Evolutionary conservation across 75 land plant genomes (phyloP), one percentile per base, ranked within the genome.

Genomic region (Pinus tabuliformis): DNA sequence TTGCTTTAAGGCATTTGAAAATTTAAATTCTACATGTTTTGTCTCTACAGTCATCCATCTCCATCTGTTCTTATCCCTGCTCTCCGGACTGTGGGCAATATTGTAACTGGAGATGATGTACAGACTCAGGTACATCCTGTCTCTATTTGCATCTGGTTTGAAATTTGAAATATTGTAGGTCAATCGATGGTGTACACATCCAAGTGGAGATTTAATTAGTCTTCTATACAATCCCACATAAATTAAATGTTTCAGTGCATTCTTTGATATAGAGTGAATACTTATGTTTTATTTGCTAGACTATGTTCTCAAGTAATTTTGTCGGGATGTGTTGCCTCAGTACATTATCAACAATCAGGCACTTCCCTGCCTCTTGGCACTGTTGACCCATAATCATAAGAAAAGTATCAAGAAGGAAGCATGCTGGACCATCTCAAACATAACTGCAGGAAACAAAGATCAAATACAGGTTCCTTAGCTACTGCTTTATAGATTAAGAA

Each of bases 71-170:
- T 90, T 49, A 78, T 87, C 20, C 92, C 91, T 39, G 91, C 91
- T 28, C 87, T 89, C 42, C 81, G 90, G 14, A 87, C 91, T 12
- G 90, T 89, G 59, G 91, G 91, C 16, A 89, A 89, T 62, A 89
- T 89, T 82, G 91, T 85, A 6, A 89, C 91, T 78, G 92, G 92
- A 20, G 92, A 90, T 81, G 92, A 90, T 85, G 58, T 73, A 58
- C 92, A 90, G 72, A 90, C 92, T 63, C 91, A 89, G 91, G 91
- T 89, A 78, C 9, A 1, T 9, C 12, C 2, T 9, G 11, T 9
- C 54, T 11, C 12, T 49, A 9, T 49, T 49, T 12, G 11, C 11
- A 49, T 49, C 54, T 49, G 12, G 54, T 49, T 49, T 49, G 11
- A 49, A 49, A 49, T 1, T 9, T 9, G 54, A 49, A 49, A 9